These are phyloP conservation scores for Aspergillus fischeri DNA, from an alignment of 2,329 filamentous ascomycete species.

Conservation along the genomic window DNA sequence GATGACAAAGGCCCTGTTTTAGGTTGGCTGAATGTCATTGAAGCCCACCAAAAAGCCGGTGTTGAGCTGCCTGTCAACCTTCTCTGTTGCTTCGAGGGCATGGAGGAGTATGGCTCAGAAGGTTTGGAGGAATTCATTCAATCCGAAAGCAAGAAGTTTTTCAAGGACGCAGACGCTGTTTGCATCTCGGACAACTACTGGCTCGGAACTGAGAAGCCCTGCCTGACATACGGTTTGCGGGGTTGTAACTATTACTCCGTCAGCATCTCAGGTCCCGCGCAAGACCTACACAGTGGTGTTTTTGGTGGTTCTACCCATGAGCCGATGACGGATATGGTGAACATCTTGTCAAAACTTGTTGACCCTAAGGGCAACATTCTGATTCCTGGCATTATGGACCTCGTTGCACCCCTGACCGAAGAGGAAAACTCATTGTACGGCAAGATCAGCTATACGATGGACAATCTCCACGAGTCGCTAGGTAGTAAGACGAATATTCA, in stretches of 20 bases:
- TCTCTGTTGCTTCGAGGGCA: slow-evolving; percentile 98
- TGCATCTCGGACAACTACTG: slow-evolving; percentile 99
- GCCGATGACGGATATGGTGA: slow-evolving; percentile 94
- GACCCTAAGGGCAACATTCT: slow-evolving; percentile 88
- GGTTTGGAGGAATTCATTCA: slow-evolving; percentile 93
- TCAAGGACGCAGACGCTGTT: slow-evolving; percentile 90
- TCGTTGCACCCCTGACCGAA: slow-evolving; percentile 81
- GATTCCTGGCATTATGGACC: slow-evolving; percentile 89
- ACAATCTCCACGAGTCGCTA: slow-evolving; percentile 85
- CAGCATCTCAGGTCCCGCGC: slow-evolving; percentile 82
- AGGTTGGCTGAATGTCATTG: slow-evolving; percentile 96
- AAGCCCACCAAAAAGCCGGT: slow-evolving; percentile 92
- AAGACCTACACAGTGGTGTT: slow-evolving; percentile 93
- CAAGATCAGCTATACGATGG: slow-evolving; percentile 91
- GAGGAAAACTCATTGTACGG: slow-evolving; percentile 88
- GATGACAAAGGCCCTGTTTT: slow-evolving; percentile 98
- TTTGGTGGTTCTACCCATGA: slow-evolving; percentile 96
- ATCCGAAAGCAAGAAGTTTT: slow-evolving; percentile 86
- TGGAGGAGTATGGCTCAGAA: slow-evolving; percentile 98
- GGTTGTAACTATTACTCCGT: slow-evolving; percentile 98
- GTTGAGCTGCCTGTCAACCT: slow-evolving; percentile 96
- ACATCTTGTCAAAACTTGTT: slow-evolving; percentile 76
- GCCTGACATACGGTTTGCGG: slow-evolving; percentile 92
- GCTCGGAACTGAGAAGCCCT: slow-evolving; percentile 98
- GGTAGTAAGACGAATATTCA: slow-evolving; percentile 85